A percentile compares a stretch with the other conserved stretches of the same genome.
These are phyloP conservation scores for Phoma sp. DNA, from an alignment of 2,329 filamentous ascomycete genomes.

Conservation along the genomic window DNA sequence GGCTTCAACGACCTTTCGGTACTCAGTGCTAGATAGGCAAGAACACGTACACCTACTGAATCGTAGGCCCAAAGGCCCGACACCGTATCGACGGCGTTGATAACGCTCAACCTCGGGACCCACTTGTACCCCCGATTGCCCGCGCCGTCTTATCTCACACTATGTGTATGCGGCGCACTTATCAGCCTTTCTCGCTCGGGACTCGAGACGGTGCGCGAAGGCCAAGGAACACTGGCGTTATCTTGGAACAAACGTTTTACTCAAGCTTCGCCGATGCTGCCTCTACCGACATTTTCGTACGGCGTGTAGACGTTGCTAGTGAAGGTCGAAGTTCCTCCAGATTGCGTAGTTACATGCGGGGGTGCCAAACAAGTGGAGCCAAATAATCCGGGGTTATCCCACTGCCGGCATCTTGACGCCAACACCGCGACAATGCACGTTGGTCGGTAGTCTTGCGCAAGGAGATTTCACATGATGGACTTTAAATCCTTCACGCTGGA, in stretches of 20 bases:
- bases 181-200: slow-evolving; percentile 2
- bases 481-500: neutral
- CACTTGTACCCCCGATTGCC: slow-evolving; percentile 17
- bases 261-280: slow-evolving; percentile 4
- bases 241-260: neutral
- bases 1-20: neutral
- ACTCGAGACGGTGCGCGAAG: neutral
- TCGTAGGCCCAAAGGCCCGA: slow-evolving; percentile 1
- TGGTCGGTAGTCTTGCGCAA: neutral
- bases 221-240: neutral
- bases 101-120: slow-evolving; percentile 17
- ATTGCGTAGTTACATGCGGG: slow-evolving; percentile 9
- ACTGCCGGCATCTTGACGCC: neutral
- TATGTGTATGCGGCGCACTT: slow-evolving; percentile 20
- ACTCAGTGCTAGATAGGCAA: neutral
- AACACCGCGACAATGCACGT: neutral
- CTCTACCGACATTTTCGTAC: neutral
- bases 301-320: neutral
- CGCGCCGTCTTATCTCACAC: slow-evolving; percentile 23
- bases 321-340: neutral
- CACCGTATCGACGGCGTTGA: slow-evolving; percentile 21
- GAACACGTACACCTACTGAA: neutral
- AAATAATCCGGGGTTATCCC: slow-evolving; percentile 7
- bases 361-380: slow-evolving; percentile 5
- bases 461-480: neutral